Evolutionary conservation across 805 yeast genomes (phyloP).

Genomic region (Myxozyma kluyveri): DNA sequence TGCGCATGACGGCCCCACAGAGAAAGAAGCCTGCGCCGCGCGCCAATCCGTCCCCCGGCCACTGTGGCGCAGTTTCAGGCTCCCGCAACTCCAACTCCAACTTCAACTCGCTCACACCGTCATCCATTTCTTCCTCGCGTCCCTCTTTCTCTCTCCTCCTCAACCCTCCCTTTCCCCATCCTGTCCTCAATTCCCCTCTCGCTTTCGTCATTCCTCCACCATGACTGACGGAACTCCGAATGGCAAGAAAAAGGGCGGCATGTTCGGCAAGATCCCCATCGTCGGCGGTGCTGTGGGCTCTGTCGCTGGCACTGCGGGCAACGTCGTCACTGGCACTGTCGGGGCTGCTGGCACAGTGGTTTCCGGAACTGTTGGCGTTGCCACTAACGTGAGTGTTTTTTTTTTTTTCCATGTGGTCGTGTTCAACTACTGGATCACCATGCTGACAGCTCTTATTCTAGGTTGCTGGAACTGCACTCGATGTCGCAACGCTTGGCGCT

Average conservation of each 20-base stretch:
- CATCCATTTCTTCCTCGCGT: not conserved
- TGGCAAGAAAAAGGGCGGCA: constrained; percentile 2
- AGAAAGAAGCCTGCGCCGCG: not conserved
- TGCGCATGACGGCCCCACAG: not conserved
- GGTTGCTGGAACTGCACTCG: constrained; percentile 25
- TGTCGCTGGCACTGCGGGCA: constrained; percentile 19
- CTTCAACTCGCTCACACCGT: not conserved
- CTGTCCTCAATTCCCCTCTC: not conserved
- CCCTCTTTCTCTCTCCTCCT: not conserved
- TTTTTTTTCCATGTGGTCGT: not conserved
- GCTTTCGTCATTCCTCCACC: not conserved
- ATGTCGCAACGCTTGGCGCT: constrained; percentile 19
- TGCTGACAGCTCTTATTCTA: not conserved
- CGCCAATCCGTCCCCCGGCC: not conserved
- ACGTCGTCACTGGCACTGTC: constrained; percentile 7
- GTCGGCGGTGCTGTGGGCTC: constrained; percentile 9
- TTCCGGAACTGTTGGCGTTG: constrained; percentile 2
- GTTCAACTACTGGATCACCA: not conserved
- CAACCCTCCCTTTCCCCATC: not conserved
- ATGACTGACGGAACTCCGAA: constrained; percentile 8
- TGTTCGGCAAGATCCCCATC: constrained; percentile 16
- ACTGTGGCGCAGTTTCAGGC: no score
- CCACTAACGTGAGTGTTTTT: constrained; percentile 8
- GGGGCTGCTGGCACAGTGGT: constrained; percentile 13
- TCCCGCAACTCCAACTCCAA: no score